Percentiles rank a stretch among this genome's conserved stretches.
phyloP scores from a whole-genome alignment of 306 rosid species.

The Vicia villosa region DNA sequence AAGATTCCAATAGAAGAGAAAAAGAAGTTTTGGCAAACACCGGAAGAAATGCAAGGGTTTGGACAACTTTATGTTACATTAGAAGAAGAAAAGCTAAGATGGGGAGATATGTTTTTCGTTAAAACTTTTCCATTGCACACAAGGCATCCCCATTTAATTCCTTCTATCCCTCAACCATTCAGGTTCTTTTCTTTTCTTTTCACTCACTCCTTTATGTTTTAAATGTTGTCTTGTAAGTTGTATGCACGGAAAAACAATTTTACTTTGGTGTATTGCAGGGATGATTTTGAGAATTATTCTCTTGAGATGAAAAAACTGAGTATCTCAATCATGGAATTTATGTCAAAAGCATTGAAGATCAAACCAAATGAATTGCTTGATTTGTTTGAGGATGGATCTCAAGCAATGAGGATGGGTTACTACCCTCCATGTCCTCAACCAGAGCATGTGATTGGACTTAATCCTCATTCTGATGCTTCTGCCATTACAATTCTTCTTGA shows the following conservation, averaged over 20 bases:
- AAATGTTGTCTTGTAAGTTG: too few species aligned
- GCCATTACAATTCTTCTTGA: neutral
- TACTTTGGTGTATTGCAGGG: neutral
- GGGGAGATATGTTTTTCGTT: conserved; percentile 13
- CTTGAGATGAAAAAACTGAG: neutral
- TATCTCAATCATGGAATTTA: neutral
- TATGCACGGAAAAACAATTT: too few species aligned
- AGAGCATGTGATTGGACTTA: neutral
- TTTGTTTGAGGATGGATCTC: neutral
- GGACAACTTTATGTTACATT: conserved; percentile 15
- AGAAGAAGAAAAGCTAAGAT: conserved; percentile 2
- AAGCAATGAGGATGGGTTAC: neutral
- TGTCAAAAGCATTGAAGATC: neutral
- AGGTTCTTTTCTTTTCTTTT: too few species aligned
- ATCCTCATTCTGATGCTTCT: neutral
- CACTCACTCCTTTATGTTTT: too few species aligned
- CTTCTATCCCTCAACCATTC: too few species aligned
- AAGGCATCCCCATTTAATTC: too few species aligned
- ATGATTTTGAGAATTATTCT: neutral
- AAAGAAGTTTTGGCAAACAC: conserved; percentile 5
- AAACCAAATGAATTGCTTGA: neutral
- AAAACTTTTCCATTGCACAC: neutral
- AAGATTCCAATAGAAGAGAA: neutral
- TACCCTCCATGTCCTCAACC: conserved; percentile 1
- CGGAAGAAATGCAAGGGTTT: conserved; percentile 4